phyloP scores from a whole-genome alignment of 2,329 filamentous ascomycete species.

The Sporothrix curviconia region DNA sequence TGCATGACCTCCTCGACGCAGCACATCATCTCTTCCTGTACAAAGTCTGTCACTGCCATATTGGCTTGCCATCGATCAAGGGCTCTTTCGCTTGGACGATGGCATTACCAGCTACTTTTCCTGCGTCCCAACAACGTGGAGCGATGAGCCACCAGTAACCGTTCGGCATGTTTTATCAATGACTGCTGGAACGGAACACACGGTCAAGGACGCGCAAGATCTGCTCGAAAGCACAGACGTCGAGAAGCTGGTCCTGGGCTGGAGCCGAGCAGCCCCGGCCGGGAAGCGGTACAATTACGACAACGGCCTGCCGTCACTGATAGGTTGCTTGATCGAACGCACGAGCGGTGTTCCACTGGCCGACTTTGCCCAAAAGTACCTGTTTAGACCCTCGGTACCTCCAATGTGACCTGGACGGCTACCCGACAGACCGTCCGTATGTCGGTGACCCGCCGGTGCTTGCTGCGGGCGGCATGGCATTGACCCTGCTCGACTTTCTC shows the following conservation, averaged over 20 bases:
- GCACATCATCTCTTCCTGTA: constrained; percentile 5
- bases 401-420: background rate
- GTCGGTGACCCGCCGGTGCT: background rate
- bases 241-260: background rate
- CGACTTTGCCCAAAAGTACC: background rate
- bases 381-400: background rate
- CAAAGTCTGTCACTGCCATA: background rate
- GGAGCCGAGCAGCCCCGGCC: background rate
- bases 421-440: background rate
- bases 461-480: background rate
- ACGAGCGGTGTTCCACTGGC: background rate
- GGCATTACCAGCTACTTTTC: background rate
- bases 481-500: background rate
- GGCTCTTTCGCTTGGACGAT: background rate
- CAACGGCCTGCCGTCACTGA: constrained; percentile 4
- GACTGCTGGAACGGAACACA: background rate
- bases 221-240: background rate
- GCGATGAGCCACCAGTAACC: background rate
- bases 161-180: constrained; percentile 2
- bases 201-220: background rate
- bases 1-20: background rate
- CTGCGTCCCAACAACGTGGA: background rate
- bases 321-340: background rate
- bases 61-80: constrained; percentile 5
- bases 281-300: constrained; percentile 2